These are phyloP conservation scores for Wickerhamomyces hampshirensis DNA, from an alignment of 805 yeast genomes.

Conservation along the genomic window DNA sequence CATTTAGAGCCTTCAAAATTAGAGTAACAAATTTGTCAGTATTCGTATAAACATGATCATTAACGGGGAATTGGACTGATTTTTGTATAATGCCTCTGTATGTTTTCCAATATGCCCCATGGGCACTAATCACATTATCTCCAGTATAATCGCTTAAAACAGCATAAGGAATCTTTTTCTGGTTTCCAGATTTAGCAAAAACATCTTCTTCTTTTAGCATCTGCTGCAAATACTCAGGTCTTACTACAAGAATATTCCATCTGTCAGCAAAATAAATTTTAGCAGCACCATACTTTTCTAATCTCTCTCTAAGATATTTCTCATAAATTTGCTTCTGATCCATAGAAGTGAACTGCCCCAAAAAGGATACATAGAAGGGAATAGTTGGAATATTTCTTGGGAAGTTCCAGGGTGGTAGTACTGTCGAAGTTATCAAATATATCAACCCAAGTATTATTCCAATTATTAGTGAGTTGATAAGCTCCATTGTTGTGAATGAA, in stretches of 20 bases:
- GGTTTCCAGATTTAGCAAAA: slow-evolving; percentile 58
- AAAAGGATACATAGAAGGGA: slow-evolving; percentile 54
- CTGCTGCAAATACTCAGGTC: slow-evolving; percentile 41
- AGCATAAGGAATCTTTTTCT: slow-evolving; percentile 50
- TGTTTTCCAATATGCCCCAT: slow-evolving; percentile 45
- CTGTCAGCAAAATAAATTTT: slow-evolving; percentile 56
- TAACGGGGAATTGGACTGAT: slow-evolving; percentile 47
- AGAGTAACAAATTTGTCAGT: slow-evolving; percentile 29
- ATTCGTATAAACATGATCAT: slow-evolving; percentile 34
- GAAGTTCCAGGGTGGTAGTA: slow-evolving; percentile 45
- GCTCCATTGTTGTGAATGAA: not conserved
- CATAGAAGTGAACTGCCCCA: slow-evolving; percentile 36
- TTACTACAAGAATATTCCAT: slow-evolving; percentile 53
- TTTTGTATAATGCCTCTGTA: slow-evolving; percentile 42
- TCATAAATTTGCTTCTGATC: slow-evolving; percentile 48
- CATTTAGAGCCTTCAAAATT: slow-evolving; percentile 18
- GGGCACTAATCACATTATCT: slow-evolving; percentile 56
- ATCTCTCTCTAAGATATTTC: slow-evolving; percentile 35
- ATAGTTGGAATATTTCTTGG: slow-evolving; percentile 53
- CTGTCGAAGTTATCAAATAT: slow-evolving; percentile 8
- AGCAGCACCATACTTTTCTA: slow-evolving; percentile 52
- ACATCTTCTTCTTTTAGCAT: slow-evolving; percentile 44
- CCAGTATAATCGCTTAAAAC: slow-evolving; percentile 53
- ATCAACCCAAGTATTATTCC: not conserved
- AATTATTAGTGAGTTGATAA: slow-evolving; percentile 1